These are phyloP conservation scores for Penicillium dipodomyicola DNA, from an alignment of 495 filamentous ascomycete species.

Conservation along the genomic window DNA sequence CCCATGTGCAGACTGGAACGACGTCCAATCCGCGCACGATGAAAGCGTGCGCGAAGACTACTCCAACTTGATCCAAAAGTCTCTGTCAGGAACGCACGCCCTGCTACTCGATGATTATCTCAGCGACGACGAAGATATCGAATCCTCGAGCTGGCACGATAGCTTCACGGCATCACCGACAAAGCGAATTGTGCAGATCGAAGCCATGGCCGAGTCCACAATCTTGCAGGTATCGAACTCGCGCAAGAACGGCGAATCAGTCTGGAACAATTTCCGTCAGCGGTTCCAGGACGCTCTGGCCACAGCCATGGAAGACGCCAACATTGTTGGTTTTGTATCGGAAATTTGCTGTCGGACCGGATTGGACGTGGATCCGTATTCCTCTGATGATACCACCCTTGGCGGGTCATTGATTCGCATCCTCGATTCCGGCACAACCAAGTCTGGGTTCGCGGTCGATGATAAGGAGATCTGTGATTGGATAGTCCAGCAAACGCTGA, in stretches of 20 bases:
- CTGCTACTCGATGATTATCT: conserved; percentile 80
- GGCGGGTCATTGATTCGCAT: conserved; percentile 35
- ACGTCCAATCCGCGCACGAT: conserved; percentile 59
- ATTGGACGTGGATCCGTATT: conserved; percentile 46
- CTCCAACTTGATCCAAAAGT: conserved; percentile 57
- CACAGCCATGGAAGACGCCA: conserved; percentile 55
- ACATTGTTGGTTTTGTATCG: conserved; percentile 82
- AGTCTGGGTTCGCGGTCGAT: conserved; percentile 53
- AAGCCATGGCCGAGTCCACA: conserved; percentile 67
- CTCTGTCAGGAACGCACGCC: conserved; percentile 71
- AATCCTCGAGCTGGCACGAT: conserved; percentile 68
- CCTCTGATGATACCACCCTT: conserved; percentile 29
- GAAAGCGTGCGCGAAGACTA: conserved; percentile 53
- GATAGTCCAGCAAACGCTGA: conserved; percentile 56
- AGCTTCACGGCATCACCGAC: conserved; percentile 58
- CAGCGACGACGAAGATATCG: conserved; percentile 52
- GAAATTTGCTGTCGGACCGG: conserved; percentile 83
- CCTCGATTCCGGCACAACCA: conserved; percentile 21
- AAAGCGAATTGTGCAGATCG: conserved; percentile 81
- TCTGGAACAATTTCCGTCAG: conserved; percentile 41
- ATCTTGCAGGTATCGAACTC: conserved; percentile 46
- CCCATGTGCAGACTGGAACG: conserved; percentile 54
- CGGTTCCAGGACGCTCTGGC: conserved; percentile 51
- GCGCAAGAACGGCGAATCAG: conserved; percentile 24
- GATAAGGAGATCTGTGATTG: conserved; percentile 63